Conservation (phyloP, 805 yeast species). For the Blastobotrys americana region DNA sequence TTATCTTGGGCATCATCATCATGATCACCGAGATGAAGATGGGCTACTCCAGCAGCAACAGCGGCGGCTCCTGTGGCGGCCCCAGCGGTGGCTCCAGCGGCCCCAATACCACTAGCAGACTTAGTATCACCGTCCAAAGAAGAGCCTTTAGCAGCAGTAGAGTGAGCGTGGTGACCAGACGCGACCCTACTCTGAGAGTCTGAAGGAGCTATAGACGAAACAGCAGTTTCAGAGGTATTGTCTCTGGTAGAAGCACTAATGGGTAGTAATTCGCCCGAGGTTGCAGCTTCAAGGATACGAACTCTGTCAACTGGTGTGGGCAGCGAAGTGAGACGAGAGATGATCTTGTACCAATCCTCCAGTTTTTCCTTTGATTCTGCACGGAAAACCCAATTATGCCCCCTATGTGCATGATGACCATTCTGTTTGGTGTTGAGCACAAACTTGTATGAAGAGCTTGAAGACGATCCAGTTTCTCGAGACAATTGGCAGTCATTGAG, state of each 20-base stretch:
- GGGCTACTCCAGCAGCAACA: conserved; percentile 10
- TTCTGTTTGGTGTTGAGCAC: conserved; percentile 68
- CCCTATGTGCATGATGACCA: conserved; percentile 47
- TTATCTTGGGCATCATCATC: not conserved
- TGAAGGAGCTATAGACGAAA: conserved; percentile 1
- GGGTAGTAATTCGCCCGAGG: not conserved
- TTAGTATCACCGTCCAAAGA: conserved; percentile 4
- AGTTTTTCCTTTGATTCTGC: conserved; percentile 74
- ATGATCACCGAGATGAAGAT: not conserved
- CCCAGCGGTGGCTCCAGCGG: conserved; percentile 1
- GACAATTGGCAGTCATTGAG: conserved; percentile 73
- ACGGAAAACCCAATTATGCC: conserved; percentile 92
- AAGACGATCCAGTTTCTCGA: conserved; percentile 73
- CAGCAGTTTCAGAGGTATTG: conserved; percentile 1
- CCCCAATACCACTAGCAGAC: conserved; percentile 6
- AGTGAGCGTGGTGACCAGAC: conserved; percentile 1
- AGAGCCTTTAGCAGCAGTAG: conserved; percentile 3
- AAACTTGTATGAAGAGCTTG: conserved; percentile 54
- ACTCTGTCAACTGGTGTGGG: conserved; percentile 42
- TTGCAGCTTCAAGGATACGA: conserved; percentile 6
- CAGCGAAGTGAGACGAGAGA: conserved; percentile 58
- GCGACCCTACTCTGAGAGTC: not conserved
- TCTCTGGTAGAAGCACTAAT: not conserved
- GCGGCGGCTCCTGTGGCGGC: conserved; percentile 5
- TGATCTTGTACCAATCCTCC: conserved; percentile 79